Base-by-base conservation (phyloP, 495 filamentous ascomycete species). In the Apiosordaria backusii region DNA sequence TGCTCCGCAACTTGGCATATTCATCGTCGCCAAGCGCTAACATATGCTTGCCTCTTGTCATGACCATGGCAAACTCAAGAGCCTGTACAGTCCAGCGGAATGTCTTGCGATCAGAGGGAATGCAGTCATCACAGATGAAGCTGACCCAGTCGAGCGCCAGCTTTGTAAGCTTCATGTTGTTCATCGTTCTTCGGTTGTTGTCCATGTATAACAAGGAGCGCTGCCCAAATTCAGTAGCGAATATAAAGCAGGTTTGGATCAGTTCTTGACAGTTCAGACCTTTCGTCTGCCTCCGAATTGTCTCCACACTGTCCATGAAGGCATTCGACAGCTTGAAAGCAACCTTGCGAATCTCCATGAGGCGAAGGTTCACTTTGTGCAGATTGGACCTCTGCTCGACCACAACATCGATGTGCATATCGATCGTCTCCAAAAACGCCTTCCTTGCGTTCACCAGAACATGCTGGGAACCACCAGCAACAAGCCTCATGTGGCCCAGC, bases 211-310 rank as follows among this genome's bases (percentile, higher is more conserved):
- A 85, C 26, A 95, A 86, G 0, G 94, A 97, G 29, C 95, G 87
- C 77, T 97, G 93, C 6, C 95, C 95, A 73, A 99, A 99, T 72
- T 99, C 95, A 1, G 95, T 97, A 50, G 95, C 95, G 70, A 98
- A 99, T 53, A 95, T 92, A 76, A 98, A 99, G 78, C 94, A 99
- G n/a, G 93, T 96, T 74, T 99, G 95, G 68, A 99, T 92, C 25
- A 99, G 83, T 70, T 99, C 95, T 67, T 96, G 93, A 72, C 94
- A 97, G 64, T 96, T 91, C 57, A 96, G 83, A 1, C 87, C 90
- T 65, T 85, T 83, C 21, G 92, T 92, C 77, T 98, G 94, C 65
- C 88, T 85, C 61, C 93, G 84, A 66, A 98, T 94, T 61, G 90
- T 89, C 70, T 94, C 92, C 63, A 99, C 95, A 72, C 93, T 97